Evolutionary conservation across 1,284 basidiomycete genomes (phyloP), one percentile per base, ranked within the genome.

Genomic region (Cutaneotrichosporon cavernicola): DNA sequence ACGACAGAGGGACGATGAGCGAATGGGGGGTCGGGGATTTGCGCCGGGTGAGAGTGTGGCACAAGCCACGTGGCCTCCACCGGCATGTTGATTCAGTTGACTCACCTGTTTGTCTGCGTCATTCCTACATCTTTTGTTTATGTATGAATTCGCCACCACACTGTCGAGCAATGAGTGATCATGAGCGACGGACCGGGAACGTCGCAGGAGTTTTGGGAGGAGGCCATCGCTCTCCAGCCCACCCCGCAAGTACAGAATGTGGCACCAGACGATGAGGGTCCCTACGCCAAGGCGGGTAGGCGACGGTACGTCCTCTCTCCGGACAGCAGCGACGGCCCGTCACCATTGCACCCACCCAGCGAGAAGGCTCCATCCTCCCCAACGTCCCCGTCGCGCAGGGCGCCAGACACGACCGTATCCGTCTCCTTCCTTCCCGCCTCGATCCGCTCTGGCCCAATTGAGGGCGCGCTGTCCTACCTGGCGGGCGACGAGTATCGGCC

Each of bases 401-500:
- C 26, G 10, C 30, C 56, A 1, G 30, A 26, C 26, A 46, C 38
- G 26, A 31, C 40, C 4, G 32, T 58, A 18, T 11, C 46, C 31
- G 31, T 58, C 26, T 47, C 56, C 56, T 58, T 47, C 30, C 40
- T 62, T 32, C 34, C 49, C 21, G 30, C 61, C 0, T 5, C n/a
- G 31, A 32, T 46, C 26, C 53, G 46, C 22, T 21, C 16, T 2
- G 55, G 31, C 11, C 55, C 46, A 16, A 32, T 36, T 18, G 46
- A 30, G 43, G 40, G 36, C 38, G 59, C 53, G 50, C 74, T 78
- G 56, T 56, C 69, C 10, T 80, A 80, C 64, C 71, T 76, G 32
- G 68, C 71, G 16, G 67, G 71, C 22, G 69, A 76, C 26, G 81
- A 82, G n/a, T 97, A 96, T 76, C 89, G 88, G 0, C 86, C 90